Evolutionary conservation across 371 early-diverging fungal species (phyloP).

Genomic region (Mucor mucedo): DNA sequence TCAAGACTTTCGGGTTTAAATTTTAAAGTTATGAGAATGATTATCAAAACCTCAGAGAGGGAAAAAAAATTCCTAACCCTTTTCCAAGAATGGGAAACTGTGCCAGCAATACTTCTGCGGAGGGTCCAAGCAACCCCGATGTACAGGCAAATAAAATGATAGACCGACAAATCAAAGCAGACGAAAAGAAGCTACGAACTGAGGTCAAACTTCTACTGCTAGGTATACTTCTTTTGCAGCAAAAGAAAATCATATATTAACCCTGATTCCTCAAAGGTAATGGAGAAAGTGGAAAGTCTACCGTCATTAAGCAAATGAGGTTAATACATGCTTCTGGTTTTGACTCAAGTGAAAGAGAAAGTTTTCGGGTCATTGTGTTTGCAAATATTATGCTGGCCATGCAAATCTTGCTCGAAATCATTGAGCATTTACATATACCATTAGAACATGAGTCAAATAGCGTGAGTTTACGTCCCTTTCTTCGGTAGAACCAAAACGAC

Average conservation of each 20-base stretch:
- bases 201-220: conserved; percentile 90
- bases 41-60: not conserved
- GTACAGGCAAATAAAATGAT: conserved; percentile 69
- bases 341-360: conserved; percentile 73
- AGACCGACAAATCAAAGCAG: conserved; percentile 78
- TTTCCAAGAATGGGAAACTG: conserved; percentile 32
- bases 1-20: too few relatives aligned
- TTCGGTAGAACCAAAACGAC: not conserved
- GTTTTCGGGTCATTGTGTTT: conserved; percentile 76
- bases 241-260: not conserved
- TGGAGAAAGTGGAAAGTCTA: conserved; percentile 92
- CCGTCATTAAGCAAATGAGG: conserved; percentile 92
- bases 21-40: not conserved
- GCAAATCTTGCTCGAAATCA: conserved; percentile 64
- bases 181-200: conserved; percentile 67
- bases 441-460: conserved; percentile 11
- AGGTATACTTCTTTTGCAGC: conserved; percentile 40
- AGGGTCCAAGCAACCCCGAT: conserved; percentile 6
- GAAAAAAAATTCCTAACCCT: not conserved
- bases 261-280: conserved; percentile 61
- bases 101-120: conserved; percentile 7
- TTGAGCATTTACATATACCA: conserved; percentile 41
- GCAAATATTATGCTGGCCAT: conserved; percentile 80
- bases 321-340: conserved; percentile 91
- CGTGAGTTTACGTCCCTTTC: conserved; percentile 2